These are phyloP conservation scores for Neurospora crassa DNA, from an alignment of 2,329 filamentous ascomycete genomes.

Conservation along the genomic window DNA sequence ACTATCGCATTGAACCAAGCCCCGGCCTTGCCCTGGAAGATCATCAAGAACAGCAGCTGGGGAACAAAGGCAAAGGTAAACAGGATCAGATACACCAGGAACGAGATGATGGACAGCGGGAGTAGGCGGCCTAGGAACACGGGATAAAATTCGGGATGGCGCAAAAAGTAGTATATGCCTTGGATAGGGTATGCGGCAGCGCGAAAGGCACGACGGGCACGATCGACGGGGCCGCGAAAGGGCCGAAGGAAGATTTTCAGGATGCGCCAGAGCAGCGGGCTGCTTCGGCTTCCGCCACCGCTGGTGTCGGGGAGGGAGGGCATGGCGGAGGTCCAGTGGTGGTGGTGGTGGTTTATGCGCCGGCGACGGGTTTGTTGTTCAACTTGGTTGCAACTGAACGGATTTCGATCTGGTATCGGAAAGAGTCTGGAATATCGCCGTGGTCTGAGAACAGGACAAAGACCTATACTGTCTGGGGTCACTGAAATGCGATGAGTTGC, in stretches of 20 bases:
- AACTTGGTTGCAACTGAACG: neutral
- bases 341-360: neutral
- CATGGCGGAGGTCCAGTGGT: neutral
- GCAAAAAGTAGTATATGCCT: constrained; percentile 74
- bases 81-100: constrained; percentile 73
- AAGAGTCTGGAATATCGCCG: neutral
- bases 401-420: neutral
- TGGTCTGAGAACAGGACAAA: neutral
- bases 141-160: constrained; percentile 72
- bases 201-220: constrained; percentile 32
- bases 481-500: neutral
- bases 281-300: neutral
- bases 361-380: neutral
- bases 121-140: constrained; percentile 69
- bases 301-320: neutral
- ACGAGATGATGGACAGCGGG: constrained; percentile 71
- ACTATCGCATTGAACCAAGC: constrained; percentile 89
- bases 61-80: constrained; percentile 86
- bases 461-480: too few relatives aligned
- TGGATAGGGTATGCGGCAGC: constrained; percentile 49
- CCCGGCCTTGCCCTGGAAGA: constrained; percentile 70
- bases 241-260: neutral
- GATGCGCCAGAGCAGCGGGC: neutral
- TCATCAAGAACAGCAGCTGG: constrained; percentile 76
- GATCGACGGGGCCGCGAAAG: constrained; percentile 27